Percentiles rank a stretch among this genome's conserved stretches.
These are phyloP conservation scores for Penicillium expansum DNA, from an alignment of 2,329 filamentous ascomycete species.

Conservation along the genomic window DNA sequence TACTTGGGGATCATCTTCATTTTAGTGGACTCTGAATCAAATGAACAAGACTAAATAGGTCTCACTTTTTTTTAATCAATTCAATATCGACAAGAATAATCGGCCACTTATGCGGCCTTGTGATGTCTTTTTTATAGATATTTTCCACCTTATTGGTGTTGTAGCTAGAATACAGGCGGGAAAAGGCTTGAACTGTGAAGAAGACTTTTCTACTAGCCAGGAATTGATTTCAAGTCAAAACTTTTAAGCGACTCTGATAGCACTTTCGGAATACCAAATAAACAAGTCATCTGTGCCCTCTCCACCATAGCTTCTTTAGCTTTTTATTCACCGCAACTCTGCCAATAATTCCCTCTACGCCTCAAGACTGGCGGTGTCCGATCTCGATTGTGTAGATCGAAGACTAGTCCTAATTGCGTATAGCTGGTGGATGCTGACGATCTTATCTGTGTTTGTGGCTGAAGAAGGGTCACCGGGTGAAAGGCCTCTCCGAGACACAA, in stretches of 20 bases:
- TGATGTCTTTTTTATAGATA: background rate
- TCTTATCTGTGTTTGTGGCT: constrained; percentile 3
- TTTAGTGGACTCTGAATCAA: background rate
- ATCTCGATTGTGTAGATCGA: constrained; percentile 1
- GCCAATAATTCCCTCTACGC: background rate
- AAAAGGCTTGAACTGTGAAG: no score
- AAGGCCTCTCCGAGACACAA: background rate
- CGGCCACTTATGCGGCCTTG: background rate
- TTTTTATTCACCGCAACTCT: background rate
- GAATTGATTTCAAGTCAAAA: background rate
- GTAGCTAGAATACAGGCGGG: no score
- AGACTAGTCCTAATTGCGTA: constrained; percentile 3
- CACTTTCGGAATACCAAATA: background rate
- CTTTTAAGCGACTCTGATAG: background rate
- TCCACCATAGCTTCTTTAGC: background rate
- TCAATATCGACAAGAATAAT: background rate
- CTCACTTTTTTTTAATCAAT: background rate
- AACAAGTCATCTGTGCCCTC: background rate
- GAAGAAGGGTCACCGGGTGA: background rate
- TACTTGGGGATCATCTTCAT: background rate
- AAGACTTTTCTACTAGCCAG: no score
- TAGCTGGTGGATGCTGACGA: constrained; percentile 3
- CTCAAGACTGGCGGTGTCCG: constrained; percentile 3
- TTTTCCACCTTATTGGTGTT: no score
- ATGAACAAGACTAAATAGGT: background rate